Evolutionary conservation across 2,329 filamentous ascomycete species (phyloP), one percentile per base, ranked within the genome.

Genomic region (Cercospora sojina): DNA sequence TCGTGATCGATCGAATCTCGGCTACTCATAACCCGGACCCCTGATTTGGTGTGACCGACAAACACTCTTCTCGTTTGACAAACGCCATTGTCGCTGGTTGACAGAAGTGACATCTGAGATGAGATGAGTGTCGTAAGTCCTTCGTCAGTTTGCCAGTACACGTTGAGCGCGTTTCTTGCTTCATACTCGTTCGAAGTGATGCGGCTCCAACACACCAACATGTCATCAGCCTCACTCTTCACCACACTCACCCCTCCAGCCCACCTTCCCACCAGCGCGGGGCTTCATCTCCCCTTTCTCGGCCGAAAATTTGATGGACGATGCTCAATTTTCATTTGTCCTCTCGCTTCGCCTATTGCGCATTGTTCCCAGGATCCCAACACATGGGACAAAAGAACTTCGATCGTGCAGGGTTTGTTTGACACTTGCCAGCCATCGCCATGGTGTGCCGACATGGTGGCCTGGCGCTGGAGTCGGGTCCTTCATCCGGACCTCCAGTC

Each of bases 331-430:
- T 55, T 32, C 51, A 56, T 56, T 56, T 56, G 51, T 56, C 51
- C 3, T 18, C 51, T 56, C 51, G 51, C 51, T 32, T 56, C 51
- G 25, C 51, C n/a, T 27, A 6, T 43, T 35, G 29, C 55, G 18
- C 27, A 23, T 38, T 31, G 51, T 32, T 29, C 18, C 51, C 51
- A 32, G 51, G 51, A 56, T 56, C 51, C 29, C 51, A 55, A 8
- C 51, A 29, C 51, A 55, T 31, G 27, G 51, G 29, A 56, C 51
- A 29, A 56, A 31, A 56, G 51, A 32, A 59, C 57, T 59, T 59
- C 35, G 32, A 41, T 43, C 57, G 57, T 43, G 23, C 57, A 38
- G 27, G 31, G 18, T 20, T 41, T 38, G 51, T 59, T 25, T 20
- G n/a, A 32, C 57, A 27, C 31, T 47, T 59, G 57, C 31, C 32